Base-by-base conservation (phyloP, 192 early-diverging fungal genomes). In the Coemansia biformis region DNA sequence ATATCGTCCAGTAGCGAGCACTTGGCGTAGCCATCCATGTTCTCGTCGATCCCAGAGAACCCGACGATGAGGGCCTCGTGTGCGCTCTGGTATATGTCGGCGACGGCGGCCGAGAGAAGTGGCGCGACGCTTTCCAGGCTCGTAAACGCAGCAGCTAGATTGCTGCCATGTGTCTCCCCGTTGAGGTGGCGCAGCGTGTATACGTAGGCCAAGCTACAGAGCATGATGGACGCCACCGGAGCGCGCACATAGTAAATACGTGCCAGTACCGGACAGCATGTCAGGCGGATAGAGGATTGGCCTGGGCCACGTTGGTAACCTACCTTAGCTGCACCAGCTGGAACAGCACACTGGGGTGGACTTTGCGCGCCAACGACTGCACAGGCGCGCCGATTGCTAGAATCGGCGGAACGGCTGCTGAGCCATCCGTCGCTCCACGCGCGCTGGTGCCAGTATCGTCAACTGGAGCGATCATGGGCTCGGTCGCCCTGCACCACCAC, bases 141-240 rank as follows among this genome's bases (percentile, higher is more conserved):
- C 4, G 33, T 19, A 26, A 65, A 60, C 5, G 57, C 55, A 10
- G 21, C 26, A 8, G 41, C 24, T 4, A 57, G 11, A 35, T 61
- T 64, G 2, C 41, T 33, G 2, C 49, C 54, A 14, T 42, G 49
- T n/a, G 69, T 41, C 10, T 64, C 62, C 6, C 69, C 69, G 21
- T 65, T 54, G 8, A 65, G 41, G 33, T 61, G 69, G 3, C 69
- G 55, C 69, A 73, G 65, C 62, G 54, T 73, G 42, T 65, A 73
- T 0, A 57, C 58, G 12, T 73, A 73, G 1, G 69, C 61, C n/a
- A 65, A 50, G 15, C 51, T 54, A 46, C 56, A n/a, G n/a, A n/a
- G n/a, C n/a, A n/a, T n/a, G n/a, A n/a, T n/a, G n/a, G n/a, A n/a
- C n/a, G n/a, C n/a, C n/a, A n/a, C n/a, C n/a, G n/a, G 46, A 26